Evolutionary conservation across 2,329 filamentous ascomycete species (phyloP), one percentile per base, ranked within the genome.

Genomic region (Elsinoe arachidis): DNA sequence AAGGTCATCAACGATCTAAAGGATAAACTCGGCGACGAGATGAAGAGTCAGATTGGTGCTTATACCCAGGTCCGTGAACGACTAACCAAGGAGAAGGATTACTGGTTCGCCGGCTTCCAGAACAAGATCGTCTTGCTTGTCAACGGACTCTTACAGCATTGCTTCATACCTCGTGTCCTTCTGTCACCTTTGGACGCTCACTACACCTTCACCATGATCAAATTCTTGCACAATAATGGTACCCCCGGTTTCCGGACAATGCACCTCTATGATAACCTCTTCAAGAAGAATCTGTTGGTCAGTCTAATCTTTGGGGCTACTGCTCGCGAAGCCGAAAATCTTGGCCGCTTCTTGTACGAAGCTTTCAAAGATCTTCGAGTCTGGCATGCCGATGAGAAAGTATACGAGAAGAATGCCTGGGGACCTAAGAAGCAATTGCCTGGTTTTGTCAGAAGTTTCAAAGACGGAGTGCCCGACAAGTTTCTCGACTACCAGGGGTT

Each of bases 331-430:
- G 89, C 90, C 0, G 89, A 96, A 69, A 90, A 95, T 63, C 76
- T 99, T n/a, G 93, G 90, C 11, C 87, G 88, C 21, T 97, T 99
- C 70, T 74, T 99, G 56, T 89, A 86, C 66, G 84, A 92, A 60
- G 77, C 93, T 1, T 75, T 99, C 10, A 82, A 85, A 59, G 90
- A 96, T 63, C 78, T 99, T 15, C 80, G 84, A 6, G 77, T 79
- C 54, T 99, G 95, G 93, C 93, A 97, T 70, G 80, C 81, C 21
- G 86, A 90, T 68, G 85, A 86, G 65, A 71, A 76, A 5, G 74
- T 81, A 0, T 99, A 93, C 69, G 88, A 95, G 68, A 89, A 87
- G 66, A 88, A 95, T 67, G 92, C 88, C 0, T 84, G 85, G 63
- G 88, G 87, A 10, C 64, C 72, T 5, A 81, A 81, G 63, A 80